phyloP scores from a whole-genome alignment of 805 yeast genomes.

The Ogataea haglerorum region DNA sequence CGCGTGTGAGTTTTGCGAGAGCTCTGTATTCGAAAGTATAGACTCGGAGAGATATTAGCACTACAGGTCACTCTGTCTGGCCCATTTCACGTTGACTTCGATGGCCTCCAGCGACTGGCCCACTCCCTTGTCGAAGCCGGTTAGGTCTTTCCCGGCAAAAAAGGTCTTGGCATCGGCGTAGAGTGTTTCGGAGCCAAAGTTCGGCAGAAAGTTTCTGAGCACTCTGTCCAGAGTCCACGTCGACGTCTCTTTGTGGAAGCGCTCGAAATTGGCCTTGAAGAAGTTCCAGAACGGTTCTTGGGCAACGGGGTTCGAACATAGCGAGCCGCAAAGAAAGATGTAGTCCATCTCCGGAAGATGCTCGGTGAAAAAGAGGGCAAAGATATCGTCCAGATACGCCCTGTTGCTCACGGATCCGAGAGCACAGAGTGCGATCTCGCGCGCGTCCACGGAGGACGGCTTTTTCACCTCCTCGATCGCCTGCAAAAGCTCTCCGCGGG shows the following conservation, averaged over 20 bases:
- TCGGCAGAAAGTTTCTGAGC: conserved; percentile 34
- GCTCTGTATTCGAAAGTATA: conserved; percentile 13
- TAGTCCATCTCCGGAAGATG: conserved; percentile 57
- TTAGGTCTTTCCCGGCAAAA: conserved; percentile 44
- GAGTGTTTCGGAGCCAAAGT: conserved; percentile 35
- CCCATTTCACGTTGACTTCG: conserved; percentile 49
- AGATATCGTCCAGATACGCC: conserved; percentile 36
- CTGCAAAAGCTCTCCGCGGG: conserved; percentile 34
- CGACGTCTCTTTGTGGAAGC: conserved; percentile 39
- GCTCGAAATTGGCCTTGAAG: conserved; percentile 45
- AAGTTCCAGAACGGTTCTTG: conserved; percentile 47
- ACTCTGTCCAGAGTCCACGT: conserved; percentile 35
- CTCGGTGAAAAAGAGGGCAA: conserved; percentile 41
- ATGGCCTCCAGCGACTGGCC: conserved; percentile 56
- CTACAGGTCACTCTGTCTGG: conserved; percentile 16
- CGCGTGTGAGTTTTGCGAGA: conserved; percentile 5
- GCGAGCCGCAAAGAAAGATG: conserved; percentile 45
- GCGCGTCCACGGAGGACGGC: conserved; percentile 54
- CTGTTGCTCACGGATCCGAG: conserved; percentile 44
- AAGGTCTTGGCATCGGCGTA: conserved; percentile 38
- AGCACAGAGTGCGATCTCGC: conserved; percentile 56
- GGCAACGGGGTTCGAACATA: conserved; percentile 44
- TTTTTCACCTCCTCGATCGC: conserved; percentile 44
- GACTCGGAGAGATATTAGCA: conserved; percentile 2
- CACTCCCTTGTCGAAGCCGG: conserved; percentile 57